Base-by-base conservation (phyloP, 1,139 yeast genomes). In the Pneumocystis canis region DNA sequence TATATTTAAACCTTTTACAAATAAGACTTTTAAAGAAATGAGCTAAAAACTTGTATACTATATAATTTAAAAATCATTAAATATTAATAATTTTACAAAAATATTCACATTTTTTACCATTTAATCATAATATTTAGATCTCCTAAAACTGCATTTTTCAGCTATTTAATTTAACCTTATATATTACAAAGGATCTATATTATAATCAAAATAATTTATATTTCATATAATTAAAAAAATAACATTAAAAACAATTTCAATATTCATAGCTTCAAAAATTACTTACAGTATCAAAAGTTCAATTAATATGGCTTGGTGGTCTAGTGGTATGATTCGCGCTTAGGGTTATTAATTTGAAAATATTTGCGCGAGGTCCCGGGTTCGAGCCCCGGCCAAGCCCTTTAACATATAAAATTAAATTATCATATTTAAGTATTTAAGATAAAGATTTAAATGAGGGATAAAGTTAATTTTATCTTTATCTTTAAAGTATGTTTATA, bases 301-400 rank as follows among this genome's bases (percentile, higher is more conserved):
- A 20, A 5, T 3, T 40, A 20, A 41, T 20, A 20, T 6, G 54
- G 54, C 54, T 47, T 47, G 54, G 54, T 47, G 54, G 54, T 47
- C 54, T 47, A 47, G 54, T 47, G 54, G 54, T 47, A 47, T 47
- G 54, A 47, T 47, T 47, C 54, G 54, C 54, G 54, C 54, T 47
- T 47, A 47, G 54, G 54, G 54, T 47, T 5, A 9, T 2, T 47
- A 9, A 6, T 31, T 31, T 47, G 11, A 25, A 31, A 30, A 47
- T 20, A 25, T 47, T 47, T 47, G 54, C 54, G 54, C 54, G 54
- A 47, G 54, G 54, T 47, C 54, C 54, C 54, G 54, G 54, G 54
- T 47, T 47, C 54, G 11, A 47, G n/a, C 30, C 54, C 54, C 54
- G 54, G 54, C 54, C 54, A 47, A 47, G 54, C 54, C 54, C 54